phyloP scores from a whole-genome alignment of 306 rosid genomes.

The Malus sylvestris region DNA sequence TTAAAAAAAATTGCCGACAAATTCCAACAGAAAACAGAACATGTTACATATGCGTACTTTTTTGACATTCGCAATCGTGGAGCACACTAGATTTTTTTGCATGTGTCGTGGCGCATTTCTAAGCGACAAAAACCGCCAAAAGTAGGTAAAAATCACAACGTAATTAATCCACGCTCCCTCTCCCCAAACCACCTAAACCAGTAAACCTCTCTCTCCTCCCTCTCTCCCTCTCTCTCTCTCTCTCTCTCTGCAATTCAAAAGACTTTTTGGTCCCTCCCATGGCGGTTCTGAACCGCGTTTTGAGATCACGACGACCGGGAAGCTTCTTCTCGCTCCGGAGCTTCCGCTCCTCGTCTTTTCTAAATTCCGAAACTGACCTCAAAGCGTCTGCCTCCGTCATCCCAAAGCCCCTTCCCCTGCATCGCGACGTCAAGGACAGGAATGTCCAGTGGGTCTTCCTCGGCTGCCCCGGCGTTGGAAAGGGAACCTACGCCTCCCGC shows the following conservation, averaged over 20 bases:
- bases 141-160: not conserved
- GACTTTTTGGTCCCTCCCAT: not conserved
- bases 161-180: not conserved
- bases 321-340: not conserved
- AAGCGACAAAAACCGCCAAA: not conserved
- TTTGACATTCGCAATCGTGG: no score
- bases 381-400: constrained; percentile 1
- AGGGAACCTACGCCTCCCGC: constrained; percentile 47
- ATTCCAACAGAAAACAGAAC: no score
- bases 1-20: no score
- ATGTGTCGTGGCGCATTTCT: not conserved
- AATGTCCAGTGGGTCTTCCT: constrained; percentile 43
- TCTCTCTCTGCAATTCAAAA: not conserved
- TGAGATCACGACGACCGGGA: constrained; percentile 5
- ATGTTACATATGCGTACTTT: no score
- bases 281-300: constrained; percentile 21
- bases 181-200: not conserved
- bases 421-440: constrained; percentile 11
- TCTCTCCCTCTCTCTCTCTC: not conserved
- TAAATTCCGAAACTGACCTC: constrained; percentile 22
- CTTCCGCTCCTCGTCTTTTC: constrained; percentile 16
- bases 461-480: constrained; percentile 54
- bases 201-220: not conserved
- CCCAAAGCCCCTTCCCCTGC: constrained; percentile 14
- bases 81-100: no score